Evolutionary conservation across 2,329 filamentous ascomycete species (phyloP).

Genomic region (Lecanicillium sp.): DNA sequence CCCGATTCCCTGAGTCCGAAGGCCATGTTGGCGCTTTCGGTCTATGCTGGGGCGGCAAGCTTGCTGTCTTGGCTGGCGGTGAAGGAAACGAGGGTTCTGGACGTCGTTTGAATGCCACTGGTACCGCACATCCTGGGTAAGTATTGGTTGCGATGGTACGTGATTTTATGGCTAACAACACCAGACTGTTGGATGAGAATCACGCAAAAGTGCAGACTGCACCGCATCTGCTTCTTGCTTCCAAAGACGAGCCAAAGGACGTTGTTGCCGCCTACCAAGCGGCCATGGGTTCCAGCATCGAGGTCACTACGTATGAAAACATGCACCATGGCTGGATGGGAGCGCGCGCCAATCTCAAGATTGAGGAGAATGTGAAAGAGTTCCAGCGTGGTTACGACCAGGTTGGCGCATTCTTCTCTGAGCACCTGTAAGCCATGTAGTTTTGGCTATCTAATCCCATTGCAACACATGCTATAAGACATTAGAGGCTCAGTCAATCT

Average conservation of each 20-base stretch:
- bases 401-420: constrained; percentile 31
- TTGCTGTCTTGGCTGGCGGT: constrained; percentile 28
- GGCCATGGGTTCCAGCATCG: constrained; percentile 29
- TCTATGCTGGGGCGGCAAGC: constrained; percentile 42
- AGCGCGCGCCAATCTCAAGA: constrained; percentile 37
- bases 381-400: constrained; percentile 41
- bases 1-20: constrained; percentile 25
- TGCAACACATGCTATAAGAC: no score
- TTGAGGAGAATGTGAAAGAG: constrained; percentile 35
- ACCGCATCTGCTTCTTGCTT: constrained; percentile 41
- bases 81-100: constrained; percentile 24
- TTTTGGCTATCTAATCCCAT: no score
- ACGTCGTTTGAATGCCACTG: constrained; percentile 25
- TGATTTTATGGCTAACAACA: no score
- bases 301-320: constrained; percentile 38
- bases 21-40: constrained; percentile 36
- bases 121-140: constrained; percentile 23
- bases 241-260: constrained; percentile 37
- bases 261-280: constrained; percentile 34
- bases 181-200: constrained; percentile 23
- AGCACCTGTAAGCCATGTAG: constrained; percentile 23
- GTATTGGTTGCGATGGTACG: no score
- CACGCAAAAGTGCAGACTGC: constrained; percentile 35
- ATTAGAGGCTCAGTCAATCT: no score
- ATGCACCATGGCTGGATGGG: constrained; percentile 55